Conservation (phyloP, 345 rosid genomes). For the Pistacia vera region DNA sequence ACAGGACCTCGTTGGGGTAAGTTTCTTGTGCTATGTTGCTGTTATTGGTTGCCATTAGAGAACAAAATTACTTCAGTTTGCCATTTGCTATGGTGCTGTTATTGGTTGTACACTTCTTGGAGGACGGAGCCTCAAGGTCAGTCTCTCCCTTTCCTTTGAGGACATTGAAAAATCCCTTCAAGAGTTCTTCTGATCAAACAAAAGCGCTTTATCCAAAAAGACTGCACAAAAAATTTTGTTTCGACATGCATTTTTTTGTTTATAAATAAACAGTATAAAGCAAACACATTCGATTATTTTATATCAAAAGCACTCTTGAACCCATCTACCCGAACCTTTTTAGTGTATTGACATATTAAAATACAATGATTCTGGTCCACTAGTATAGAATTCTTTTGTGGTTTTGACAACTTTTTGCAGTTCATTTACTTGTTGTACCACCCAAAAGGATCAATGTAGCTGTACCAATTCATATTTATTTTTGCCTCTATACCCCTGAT, state of each 20-base stretch:
- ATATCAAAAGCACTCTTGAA: too few relatives aligned
- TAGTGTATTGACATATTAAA: neutral
- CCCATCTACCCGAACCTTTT: neutral
- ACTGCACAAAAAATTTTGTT: too few relatives aligned
- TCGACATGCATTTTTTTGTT: too few relatives aligned
- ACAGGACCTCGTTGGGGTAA: neutral
- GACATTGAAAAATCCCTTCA: too few relatives aligned
- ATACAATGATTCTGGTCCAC: conserved; percentile 4
- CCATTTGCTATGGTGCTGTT: conserved; percentile 25
- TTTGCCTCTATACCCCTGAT: conserved; percentile 35
- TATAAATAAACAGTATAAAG: too few relatives aligned
- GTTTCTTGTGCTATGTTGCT: conserved; percentile 11
- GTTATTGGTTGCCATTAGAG: conserved; percentile 7
- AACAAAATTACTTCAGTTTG: neutral
- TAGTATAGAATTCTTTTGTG: too few relatives aligned
- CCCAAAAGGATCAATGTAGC: conserved; percentile 42
- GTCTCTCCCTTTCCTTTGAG: too few relatives aligned
- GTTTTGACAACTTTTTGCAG: conserved; percentile 26
- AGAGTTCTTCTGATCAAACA: too few relatives aligned
- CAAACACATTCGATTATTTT: too few relatives aligned
- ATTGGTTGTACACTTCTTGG: conserved; percentile 21
- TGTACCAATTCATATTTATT: conserved; percentile 53
- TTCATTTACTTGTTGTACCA: conserved; percentile 45
- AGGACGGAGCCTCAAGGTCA: conserved; percentile 25
- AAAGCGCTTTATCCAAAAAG: too few relatives aligned